These are phyloP conservation scores for Sporothrix humicola DNA, from an alignment of 2,329 filamentous ascomycete genomes.

Conservation along the genomic window DNA sequence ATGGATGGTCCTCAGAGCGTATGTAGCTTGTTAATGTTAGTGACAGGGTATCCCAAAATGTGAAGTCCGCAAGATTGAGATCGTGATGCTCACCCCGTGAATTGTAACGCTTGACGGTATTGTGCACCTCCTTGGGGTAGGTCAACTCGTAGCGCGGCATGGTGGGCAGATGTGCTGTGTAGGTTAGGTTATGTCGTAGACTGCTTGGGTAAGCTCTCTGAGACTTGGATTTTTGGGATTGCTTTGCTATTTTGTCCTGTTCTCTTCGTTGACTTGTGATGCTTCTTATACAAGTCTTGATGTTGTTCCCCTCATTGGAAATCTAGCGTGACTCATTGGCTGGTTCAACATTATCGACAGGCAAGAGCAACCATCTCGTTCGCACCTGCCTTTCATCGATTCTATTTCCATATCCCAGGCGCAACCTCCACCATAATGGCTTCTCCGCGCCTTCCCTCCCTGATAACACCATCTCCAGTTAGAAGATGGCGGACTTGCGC, in stretches of 20 bases:
- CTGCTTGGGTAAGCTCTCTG: neutral
- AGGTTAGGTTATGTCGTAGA: neutral
- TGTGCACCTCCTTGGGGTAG: conserved; percentile 68
- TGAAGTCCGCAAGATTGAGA: neutral
- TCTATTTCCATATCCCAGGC: conserved; percentile 5
- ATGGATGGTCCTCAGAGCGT: conserved; percentile 76
- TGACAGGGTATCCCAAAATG: too few relatives aligned
- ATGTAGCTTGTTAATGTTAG: conserved; percentile 59
- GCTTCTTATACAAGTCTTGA: neutral
- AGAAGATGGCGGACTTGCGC: neutral
- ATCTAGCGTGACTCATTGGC: conserved; percentile 32
- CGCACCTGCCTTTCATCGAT: neutral
- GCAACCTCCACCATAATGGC: neutral
- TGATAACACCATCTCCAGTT: conserved; percentile 19
- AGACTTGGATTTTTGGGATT: neutral
- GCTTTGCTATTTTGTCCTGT: neutral
- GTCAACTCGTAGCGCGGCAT: conserved; percentile 56
- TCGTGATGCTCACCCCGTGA: conserved; percentile 58
- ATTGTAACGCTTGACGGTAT: conserved; percentile 71
- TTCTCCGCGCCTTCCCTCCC: conserved; percentile 12
- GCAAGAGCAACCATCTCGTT: neutral
- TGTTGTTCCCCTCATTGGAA: conserved; percentile 1
- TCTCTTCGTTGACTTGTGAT: neutral
- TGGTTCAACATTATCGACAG: neutral
- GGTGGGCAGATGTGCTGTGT: conserved; percentile 34